Base-by-base conservation (phyloP, 495 filamentous ascomycete genomes). In the Parathielavia hyrcaniae region DNA sequence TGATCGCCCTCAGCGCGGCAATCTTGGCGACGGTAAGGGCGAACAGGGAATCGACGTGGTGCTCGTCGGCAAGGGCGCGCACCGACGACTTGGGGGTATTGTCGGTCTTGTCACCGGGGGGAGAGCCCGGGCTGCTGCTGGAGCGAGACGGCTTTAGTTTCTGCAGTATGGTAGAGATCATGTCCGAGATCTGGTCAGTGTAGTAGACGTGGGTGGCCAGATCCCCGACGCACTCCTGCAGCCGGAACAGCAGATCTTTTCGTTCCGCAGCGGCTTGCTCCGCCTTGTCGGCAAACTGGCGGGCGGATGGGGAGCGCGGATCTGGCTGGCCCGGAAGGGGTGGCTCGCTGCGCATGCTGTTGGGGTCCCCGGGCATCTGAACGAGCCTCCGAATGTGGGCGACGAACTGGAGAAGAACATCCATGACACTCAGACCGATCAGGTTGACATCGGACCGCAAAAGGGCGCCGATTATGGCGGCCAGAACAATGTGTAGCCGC, bases 161-260 rank as follows among this genome's bases (percentile, higher is more conserved):
- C 26, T 79, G 72, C 30, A 97, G 73, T 43, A 97, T 85, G 0
- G 88, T 81, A 2, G 83, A 78, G 47, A 95, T 84, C 88, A 96
- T 96, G 67, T 97, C 91, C 4, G 86, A 83, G 48, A 97, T 87
- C 66, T 97, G 91, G 59, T 97, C 91, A 1, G 87, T 86, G 69
- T 97, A 97, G 70, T 97, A 97, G 14, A 92, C 84, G 67, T 97
- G 91, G 1, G 88, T 95, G 1, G 89, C 89, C n/a, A 97, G 77
- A 67, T 88, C 80, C 9, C 87, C 88, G 57, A 95, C 90, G 69
- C 85, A 91, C 59, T 81, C 78, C 62, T 89, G 84, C 7, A 97
- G 74, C 17, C 83, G 80, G 19, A 72, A 67, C 40, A 92, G 77
- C 14, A 95, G 74, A 53, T 83, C 75, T 50, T 77, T 73, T 19